phyloP scores from a whole-genome alignment of 345 rosid species.

The Conringia planisiliqua region DNA sequence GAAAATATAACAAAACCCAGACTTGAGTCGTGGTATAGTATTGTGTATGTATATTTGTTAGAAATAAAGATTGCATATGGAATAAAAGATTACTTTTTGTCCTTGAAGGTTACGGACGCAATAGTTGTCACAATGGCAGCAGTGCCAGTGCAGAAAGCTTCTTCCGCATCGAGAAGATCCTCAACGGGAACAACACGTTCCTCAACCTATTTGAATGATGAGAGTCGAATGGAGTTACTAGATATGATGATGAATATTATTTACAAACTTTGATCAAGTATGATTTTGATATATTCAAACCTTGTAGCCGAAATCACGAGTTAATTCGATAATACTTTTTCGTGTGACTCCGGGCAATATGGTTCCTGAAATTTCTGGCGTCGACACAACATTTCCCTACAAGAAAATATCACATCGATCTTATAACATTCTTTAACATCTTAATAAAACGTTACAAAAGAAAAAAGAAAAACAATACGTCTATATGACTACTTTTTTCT shows the following conservation, averaged over 20 bases:
- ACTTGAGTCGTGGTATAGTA: not conserved
- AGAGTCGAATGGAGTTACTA: not conserved
- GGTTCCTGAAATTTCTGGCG: slow-evolving; percentile 77
- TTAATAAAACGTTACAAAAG: not conserved
- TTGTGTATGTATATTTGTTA: not conserved
- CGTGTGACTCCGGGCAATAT: slow-evolving; percentile 85
- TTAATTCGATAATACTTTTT: slow-evolving; percentile 76
- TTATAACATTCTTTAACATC: not conserved
- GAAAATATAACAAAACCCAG: not conserved
- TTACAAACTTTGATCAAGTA: not conserved
- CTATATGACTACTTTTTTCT: not conserved
- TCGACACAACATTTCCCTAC: slow-evolving; percentile 66
- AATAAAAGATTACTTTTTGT: slow-evolving; percentile 9
- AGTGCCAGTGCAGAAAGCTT: slow-evolving; percentile 79
- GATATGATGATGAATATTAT: not conserved
- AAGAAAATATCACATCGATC: not conserved
- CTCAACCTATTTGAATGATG: slow-evolving; percentile 16
- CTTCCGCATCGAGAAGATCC: slow-evolving; percentile 64
- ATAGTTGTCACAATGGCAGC: slow-evolving; percentile 71
- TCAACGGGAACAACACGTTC: slow-evolving; percentile 33
- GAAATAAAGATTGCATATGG: not conserved
- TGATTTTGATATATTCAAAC: slow-evolving; percentile 30
- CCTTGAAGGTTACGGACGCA: slow-evolving; percentile 37
- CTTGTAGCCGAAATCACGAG: slow-evolving; percentile 66
- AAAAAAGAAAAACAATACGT: no score